A percentile compares a stretch with the other conserved stretches of the same genome.
Conservation (phyloP, 2,329 filamentous ascomycete species). For the Sporothrix luriei region DNA sequence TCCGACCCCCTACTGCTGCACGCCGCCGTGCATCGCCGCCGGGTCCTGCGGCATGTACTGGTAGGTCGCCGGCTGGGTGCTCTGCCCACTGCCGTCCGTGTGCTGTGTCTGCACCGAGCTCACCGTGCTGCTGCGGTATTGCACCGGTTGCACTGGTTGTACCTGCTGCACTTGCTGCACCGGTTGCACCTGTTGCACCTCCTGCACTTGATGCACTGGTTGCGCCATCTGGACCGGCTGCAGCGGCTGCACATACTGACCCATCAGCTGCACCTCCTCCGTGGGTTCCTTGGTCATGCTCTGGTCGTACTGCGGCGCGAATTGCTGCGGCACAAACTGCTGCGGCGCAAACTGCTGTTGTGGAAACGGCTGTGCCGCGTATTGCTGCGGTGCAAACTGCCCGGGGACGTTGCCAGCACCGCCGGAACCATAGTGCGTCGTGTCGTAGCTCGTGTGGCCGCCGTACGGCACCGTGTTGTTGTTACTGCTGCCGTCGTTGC, state of each 20-base stretch:
- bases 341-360: neutral
- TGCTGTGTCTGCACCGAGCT: neutral
- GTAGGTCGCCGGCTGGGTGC: neutral
- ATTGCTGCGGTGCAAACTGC: neutral
- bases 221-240: too few species aligned
- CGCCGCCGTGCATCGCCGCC: conserved; percentile 7
- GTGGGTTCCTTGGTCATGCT: conserved; percentile 12
- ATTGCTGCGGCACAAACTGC: neutral
- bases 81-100: neutral
- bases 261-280: neutral
- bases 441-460: neutral
- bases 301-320: conserved; percentile 2
- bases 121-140: neutral
- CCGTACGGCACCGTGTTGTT: neutral
- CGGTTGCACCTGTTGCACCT: too few species aligned
- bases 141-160: neutral
- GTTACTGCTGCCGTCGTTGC: neutral
- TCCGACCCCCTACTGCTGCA: neutral
- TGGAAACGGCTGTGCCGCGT: neutral
- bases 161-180: too few species aligned
- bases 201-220: too few species aligned
- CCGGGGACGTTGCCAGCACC: neutral
- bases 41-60: neutral
- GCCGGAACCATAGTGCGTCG: neutral
- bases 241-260: conserved; percentile 13